phyloP scores from a whole-genome alignment of 331 rosid genomes.

The Malus hybrid region DNA sequence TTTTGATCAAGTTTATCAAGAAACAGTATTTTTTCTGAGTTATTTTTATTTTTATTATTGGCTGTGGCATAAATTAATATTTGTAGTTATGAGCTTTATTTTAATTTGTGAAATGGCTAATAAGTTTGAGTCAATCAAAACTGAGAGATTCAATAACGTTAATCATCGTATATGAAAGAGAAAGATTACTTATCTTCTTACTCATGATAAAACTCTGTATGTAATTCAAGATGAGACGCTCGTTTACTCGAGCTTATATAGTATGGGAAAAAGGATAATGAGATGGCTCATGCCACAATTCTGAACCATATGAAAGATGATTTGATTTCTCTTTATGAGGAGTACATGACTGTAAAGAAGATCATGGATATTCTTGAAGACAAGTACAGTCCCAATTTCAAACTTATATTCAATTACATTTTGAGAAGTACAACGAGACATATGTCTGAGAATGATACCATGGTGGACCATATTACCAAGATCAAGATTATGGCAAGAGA shows the following conservation, averaged over 20 bases:
- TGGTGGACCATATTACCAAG: neutral
- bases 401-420: neutral
- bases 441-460: neutral
- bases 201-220: neutral
- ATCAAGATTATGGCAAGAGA: neutral
- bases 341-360: neutral
- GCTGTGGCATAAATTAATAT: too few relatives aligned
- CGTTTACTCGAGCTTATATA: too few relatives aligned
- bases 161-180: neutral
- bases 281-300: neutral
- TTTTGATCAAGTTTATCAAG: too few relatives aligned
- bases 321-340: neutral
- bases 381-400: neutral
- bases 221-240: neutral
- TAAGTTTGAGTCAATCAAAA: neutral
- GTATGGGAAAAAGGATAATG: neutral
- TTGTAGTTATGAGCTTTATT: too few relatives aligned
- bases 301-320: neutral
- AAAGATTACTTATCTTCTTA: neutral
- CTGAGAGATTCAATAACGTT: neutral
- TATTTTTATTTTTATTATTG: too few relatives aligned
- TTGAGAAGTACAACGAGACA: too few relatives aligned
- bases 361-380: neutral
- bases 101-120: neutral
- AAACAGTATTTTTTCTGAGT: too few relatives aligned